Evolutionary conservation across 1,139 yeast genomes (phyloP).

Genomic region (Nadsonia starkeyi-henricii): DNA sequence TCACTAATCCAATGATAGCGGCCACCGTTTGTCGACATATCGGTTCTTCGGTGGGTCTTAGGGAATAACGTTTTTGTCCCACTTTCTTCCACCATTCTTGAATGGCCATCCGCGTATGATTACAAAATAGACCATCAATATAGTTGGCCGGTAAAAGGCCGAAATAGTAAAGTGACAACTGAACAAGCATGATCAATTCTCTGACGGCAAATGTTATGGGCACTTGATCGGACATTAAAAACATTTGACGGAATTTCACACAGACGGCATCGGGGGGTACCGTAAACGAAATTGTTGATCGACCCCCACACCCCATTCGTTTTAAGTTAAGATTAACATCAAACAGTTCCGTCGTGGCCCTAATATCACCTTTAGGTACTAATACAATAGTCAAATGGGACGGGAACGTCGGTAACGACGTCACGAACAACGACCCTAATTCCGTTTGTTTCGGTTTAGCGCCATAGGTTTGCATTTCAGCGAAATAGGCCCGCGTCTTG

Average conservation of each 20-base stretch:
- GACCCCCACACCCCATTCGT: constrained; percentile 69
- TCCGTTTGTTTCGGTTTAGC: constrained; percentile 41
- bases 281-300: constrained; percentile 58
- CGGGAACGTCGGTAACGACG: constrained; percentile 69
- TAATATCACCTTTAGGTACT: constrained; percentile 47
- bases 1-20: constrained; percentile 49
- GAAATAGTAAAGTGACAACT: constrained; percentile 65
- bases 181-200: constrained; percentile 62
- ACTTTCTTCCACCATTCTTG: constrained; percentile 70
- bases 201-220: constrained; percentile 56
- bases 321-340: constrained; percentile 64
- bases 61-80: constrained; percentile 48
- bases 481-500: constrained; percentile 42
- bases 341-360: constrained; percentile 36
- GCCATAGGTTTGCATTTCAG: constrained; percentile 50
- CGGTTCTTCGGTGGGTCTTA: constrained; percentile 38
- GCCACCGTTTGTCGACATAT: constrained; percentile 57
- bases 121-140: constrained; percentile 78
- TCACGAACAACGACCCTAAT: constrained; percentile 53
- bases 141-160: constrained; percentile 52
- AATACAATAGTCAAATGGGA: constrained; percentile 60
- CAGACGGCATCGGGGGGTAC: constrained; percentile 65
- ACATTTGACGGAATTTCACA: constrained; percentile 71
- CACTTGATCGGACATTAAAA: constrained; percentile 37
- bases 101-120: constrained; percentile 59